Evolutionary conservation across 768 basidiomycete species (phyloP), one percentile per base, ranked within the genome.

Genomic region (Mycena pura): DNA sequence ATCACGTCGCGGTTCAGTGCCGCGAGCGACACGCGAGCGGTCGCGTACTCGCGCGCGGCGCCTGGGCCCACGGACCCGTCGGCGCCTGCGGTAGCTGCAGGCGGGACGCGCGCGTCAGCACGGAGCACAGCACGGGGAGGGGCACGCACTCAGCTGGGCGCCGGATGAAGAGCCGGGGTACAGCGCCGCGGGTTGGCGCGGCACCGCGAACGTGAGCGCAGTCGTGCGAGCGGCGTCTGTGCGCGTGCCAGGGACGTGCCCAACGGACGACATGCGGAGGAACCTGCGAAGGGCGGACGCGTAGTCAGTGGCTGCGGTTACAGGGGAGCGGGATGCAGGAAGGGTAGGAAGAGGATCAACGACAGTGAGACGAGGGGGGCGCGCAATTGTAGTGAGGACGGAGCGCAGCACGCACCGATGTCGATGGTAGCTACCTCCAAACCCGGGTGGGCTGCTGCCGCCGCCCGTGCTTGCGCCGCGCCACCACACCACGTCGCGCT

Each of bases 401-500:
- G 34, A 65, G 59, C 32, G 17, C 45, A 50, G 8, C 43, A 65
- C 67, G 45, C 64, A 90, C 88, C 95, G 82, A 72, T 97, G 95
- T 43, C 95, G 84, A 60, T 98, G 95, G 67, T 95, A 97, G 64
- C 87, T 84, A 2, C 86, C 76, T 3, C 92, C 77, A 70, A 92
- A 96, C 0, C 95, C 95, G 0, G 87, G 85, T 1, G 95, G 95
- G 36, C 89, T 89, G 62, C 84, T 92, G 28, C 95, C 95, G 1
- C 96, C 96, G 55, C 97, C 97, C 0, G 96, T 99, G 0, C 94
- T 96, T 3, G 95, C 94, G 11, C 97, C 97, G 43, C 97, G 80
- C 94, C 96, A 99, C 74, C 96, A 96, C 39, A 99, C 84, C 70
- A 85, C 86, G 71, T 94, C 85, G n/a, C 79, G 76, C 78, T 99